These are phyloP conservation scores for Haplosporangium sp. DNA, from an alignment of 371 early-diverging fungal species.

Conservation along the genomic window DNA sequence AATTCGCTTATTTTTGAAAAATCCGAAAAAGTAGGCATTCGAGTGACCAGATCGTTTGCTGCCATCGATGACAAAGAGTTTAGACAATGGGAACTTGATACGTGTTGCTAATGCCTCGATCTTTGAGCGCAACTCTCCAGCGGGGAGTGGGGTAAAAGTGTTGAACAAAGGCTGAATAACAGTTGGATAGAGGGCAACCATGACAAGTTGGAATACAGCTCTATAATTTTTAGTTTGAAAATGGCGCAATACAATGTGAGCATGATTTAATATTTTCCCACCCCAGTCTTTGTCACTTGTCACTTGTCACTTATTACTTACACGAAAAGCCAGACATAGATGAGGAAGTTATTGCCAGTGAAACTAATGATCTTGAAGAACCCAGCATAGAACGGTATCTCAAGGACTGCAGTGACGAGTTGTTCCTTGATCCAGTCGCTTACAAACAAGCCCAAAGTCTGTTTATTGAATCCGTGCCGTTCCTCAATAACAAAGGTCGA, in stretches of 20 bases:
- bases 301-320: slow-evolving; percentile 54
- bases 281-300: no score
- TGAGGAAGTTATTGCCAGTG: slow-evolving; percentile 86
- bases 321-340: slow-evolving; percentile 92
- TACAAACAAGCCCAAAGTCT: slow-evolving; percentile 85
- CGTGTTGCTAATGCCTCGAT: slow-evolving; percentile 90
- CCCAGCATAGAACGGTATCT: slow-evolving; percentile 82
- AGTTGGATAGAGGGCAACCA: slow-evolving; percentile 94
- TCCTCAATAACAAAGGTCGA: slow-evolving; percentile 96
- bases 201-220: slow-evolving; percentile 87
- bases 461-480: slow-evolving; percentile 98
- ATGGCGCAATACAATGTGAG: neutral
- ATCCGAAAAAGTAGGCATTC: slow-evolving; percentile 98
- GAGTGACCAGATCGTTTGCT: slow-evolving; percentile 94
- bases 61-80: slow-evolving; percentile 97
- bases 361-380: slow-evolving; percentile 86
- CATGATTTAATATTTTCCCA: neutral
- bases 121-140: slow-evolving; percentile 84
- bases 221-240: slow-evolving; percentile 54
- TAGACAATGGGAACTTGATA: slow-evolving; percentile 92
- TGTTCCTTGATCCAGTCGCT: slow-evolving; percentile 85
- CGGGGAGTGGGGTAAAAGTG: slow-evolving; percentile 92
- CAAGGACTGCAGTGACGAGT: slow-evolving; percentile 78
- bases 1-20: slow-evolving; percentile 97
- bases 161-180: slow-evolving; percentile 99